Percentiles rank a stretch among this genome's conserved stretches.
These are phyloP conservation scores for Lepidium africanum DNA, from an alignment of 345 rosid genomes.

Conservation along the genomic window DNA sequence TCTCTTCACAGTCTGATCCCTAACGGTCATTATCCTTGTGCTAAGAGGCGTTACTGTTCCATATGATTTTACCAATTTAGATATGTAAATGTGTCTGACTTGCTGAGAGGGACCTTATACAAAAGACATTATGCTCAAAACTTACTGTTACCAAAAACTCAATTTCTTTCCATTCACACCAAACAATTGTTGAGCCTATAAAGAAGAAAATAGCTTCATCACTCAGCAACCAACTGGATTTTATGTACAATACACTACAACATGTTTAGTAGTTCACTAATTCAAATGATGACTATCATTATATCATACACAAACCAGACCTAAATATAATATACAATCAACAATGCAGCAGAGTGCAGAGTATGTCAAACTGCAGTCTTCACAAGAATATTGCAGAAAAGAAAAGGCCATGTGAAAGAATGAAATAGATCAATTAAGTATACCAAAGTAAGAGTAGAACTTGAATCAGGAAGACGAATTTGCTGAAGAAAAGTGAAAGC, in stretches of 20 bases:
- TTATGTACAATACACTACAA: background rate
- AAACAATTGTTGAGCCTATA: background rate
- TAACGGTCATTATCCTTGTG: background rate
- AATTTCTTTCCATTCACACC: background rate
- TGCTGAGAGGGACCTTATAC: background rate
- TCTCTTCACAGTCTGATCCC: background rate
- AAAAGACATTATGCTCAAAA: background rate
- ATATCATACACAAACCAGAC: background rate
- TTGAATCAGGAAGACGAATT: background rate
- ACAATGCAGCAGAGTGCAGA: background rate
- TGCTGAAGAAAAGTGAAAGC: background rate
- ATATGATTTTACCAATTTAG: background rate
- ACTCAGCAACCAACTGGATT: background rate
- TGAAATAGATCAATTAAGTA: background rate
- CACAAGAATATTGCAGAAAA: background rate
- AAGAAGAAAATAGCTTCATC: background rate
- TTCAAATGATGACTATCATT: background rate
- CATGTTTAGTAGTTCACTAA: background rate
- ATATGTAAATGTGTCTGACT: background rate
- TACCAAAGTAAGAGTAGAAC: background rate
- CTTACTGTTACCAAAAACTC: background rate
- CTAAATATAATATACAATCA: constrained; percentile 4
- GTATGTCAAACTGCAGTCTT: background rate
- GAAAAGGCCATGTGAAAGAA: background rate
- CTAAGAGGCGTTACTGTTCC: background rate